Conservation (phyloP, 2,329 filamentous ascomycete species). For the Podosphaera leucotricha region DNA sequence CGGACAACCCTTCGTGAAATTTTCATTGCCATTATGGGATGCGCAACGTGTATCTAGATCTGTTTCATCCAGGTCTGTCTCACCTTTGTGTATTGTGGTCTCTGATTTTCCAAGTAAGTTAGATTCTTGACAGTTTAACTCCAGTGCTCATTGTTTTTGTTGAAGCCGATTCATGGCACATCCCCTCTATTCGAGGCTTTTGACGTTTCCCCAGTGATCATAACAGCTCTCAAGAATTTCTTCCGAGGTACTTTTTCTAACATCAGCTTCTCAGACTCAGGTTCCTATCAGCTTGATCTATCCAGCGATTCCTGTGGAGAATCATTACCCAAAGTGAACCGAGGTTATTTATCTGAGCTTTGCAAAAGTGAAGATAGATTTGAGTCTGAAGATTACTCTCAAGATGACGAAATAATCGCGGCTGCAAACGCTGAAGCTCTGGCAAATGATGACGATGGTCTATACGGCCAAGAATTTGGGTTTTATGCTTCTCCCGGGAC, state of each 20-base stretch:
- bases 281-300: background rate
- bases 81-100: background rate
- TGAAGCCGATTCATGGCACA: too few relatives aligned
- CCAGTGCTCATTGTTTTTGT: background rate
- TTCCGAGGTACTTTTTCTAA: slow-evolving; percentile 6
- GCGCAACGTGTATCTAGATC: slow-evolving; percentile 7
- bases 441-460: slow-evolving; percentile 76
- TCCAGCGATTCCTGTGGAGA: background rate
- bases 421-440: slow-evolving; percentile 86
- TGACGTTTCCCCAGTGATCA: too few relatives aligned
- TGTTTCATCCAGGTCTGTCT: background rate
- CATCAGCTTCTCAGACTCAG: background rate
- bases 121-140: background rate
- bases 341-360: slow-evolving; percentile 5
- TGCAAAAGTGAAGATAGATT: slow-evolving; percentile 21
- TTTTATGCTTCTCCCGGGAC: slow-evolving; percentile 52
- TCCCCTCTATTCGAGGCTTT: too few relatives aligned
- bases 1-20: slow-evolving; percentile 29
- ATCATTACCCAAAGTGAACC: background rate
- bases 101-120: background rate
- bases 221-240: too few relatives aligned
- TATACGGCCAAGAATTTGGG: slow-evolving; percentile 90
- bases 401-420: slow-evolving; percentile 79
- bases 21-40: slow-evolving; percentile 13
- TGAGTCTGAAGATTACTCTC: slow-evolving; percentile 38